Conservation (phyloP, 2,329 filamentous ascomycete genomes). For the Cercospora sp. region DNA sequence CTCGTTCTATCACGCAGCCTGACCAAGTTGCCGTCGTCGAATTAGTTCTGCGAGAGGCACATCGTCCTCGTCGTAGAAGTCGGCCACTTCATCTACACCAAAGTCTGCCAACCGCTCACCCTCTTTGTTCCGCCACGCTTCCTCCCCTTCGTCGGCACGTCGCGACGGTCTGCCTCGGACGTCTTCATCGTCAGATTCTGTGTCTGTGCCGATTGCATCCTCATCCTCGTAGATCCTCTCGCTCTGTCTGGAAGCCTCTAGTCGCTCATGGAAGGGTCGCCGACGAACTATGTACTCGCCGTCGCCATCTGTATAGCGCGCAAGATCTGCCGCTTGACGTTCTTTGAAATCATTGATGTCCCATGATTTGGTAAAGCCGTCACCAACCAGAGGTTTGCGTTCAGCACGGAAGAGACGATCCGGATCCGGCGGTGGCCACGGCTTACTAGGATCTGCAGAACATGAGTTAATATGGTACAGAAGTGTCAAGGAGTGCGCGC, state of each 20-base stretch:
- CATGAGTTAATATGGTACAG: slow-evolving; percentile 39
- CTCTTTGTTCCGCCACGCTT: slow-evolving; percentile 71
- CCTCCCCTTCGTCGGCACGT: slow-evolving; percentile 48
- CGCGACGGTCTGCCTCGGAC: slow-evolving; percentile 25
- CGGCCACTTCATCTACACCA: slow-evolving; percentile 75
- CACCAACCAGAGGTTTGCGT: slow-evolving; percentile 29
- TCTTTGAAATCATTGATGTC: slow-evolving; percentile 55
- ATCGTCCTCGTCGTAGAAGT: slow-evolving; percentile 67
- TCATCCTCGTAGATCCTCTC: slow-evolving; percentile 29
- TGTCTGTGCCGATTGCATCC: slow-evolving; percentile 47
- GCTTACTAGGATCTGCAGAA: slow-evolving; percentile 36
- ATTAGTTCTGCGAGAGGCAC: slow-evolving; percentile 70
- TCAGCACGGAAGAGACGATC: slow-evolving; percentile 45
- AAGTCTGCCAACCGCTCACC: slow-evolving; percentile 74
- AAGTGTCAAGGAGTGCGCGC: slow-evolving; percentile 38
- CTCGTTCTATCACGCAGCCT: not conserved
- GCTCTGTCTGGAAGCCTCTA: slow-evolving; percentile 27
- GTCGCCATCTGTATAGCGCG: slow-evolving; percentile 39
- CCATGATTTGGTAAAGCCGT: slow-evolving; percentile 44
- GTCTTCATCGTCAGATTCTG: slow-evolving; percentile 39
- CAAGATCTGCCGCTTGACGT: slow-evolving; percentile 55
- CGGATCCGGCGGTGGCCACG: slow-evolving; percentile 55
- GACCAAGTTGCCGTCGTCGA: slow-evolving; percentile 46
- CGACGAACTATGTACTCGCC: slow-evolving; percentile 41
- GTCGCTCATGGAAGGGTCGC: slow-evolving; percentile 46